Conservation (phyloP, 1,284 basidiomycete genomes). For the Pholiota adiposa region DNA sequence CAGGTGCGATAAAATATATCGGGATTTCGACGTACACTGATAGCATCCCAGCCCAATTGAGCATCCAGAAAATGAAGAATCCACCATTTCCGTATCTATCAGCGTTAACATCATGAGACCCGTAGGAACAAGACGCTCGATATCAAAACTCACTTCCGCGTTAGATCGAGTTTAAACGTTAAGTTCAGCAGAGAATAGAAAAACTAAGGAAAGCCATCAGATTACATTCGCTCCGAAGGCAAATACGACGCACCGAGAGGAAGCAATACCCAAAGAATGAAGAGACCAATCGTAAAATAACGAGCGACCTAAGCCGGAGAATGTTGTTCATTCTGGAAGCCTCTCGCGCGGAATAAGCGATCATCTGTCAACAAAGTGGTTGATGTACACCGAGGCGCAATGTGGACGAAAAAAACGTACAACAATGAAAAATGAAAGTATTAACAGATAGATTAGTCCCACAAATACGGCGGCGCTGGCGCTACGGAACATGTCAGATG, state of each 20-base stretch:
- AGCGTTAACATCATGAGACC: too few relatives aligned
- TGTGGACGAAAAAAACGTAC: slow-evolving; percentile 30
- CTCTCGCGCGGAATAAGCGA: slow-evolving; percentile 36
- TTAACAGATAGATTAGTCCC: slow-evolving; percentile 76
- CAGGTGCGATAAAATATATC: background rate
- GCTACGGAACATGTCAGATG: slow-evolving; percentile 37
- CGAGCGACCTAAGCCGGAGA: slow-evolving; percentile 56
- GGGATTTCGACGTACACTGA: slow-evolving; percentile 44
- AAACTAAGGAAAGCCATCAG: slow-evolving; percentile 31
- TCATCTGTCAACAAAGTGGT: slow-evolving; percentile 38
- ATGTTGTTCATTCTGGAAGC: slow-evolving; percentile 52
- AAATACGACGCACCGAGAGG: slow-evolving; percentile 50
- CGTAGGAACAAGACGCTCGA: background rate
- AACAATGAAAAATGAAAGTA: slow-evolving; percentile 51
- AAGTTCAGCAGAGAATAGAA: slow-evolving; percentile 68
- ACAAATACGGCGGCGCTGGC: slow-evolving; percentile 72
- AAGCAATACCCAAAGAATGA: slow-evolving; percentile 62
- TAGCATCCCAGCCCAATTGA: slow-evolving; percentile 67
- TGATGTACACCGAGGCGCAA: too few relatives aligned
- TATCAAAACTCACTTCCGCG: slow-evolving; percentile 39
- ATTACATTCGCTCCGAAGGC: slow-evolving; percentile 10
- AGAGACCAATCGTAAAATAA: slow-evolving; percentile 58
- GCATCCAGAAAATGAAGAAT: slow-evolving; percentile 79
- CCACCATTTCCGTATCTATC: slow-evolving; percentile 55
- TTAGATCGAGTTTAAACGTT: slow-evolving; percentile 68